Evolutionary conservation across 2,329 filamentous ascomycete genomes (phyloP), one percentile per base, ranked within the genome.

Genomic region (Parafenestella ontariensis): DNA sequence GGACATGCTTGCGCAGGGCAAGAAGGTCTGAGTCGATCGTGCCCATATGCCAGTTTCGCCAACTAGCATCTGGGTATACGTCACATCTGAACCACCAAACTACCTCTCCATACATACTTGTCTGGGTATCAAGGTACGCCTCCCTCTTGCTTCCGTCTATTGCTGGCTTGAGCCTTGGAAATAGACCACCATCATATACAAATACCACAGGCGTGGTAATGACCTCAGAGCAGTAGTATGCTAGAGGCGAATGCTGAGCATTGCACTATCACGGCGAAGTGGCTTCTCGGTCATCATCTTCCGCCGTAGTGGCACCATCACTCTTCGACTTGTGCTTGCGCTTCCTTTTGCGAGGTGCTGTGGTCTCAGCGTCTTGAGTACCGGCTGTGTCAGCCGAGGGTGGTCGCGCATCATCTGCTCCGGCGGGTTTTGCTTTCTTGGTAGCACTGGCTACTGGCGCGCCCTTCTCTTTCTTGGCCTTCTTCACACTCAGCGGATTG

Each of bases 401-500:
- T 23, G 56, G 44, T 8, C 44, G 55, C 10, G 31, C 13, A 7
- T 52, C 49, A 13, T 54, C 53, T 11, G 49, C 17, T 26, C 61
- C 55, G 24, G 40, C 29, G 24, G 57, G 23, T 39, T 52, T 64
- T 15, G 60, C 23, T 39, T 61, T 58, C 53, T 65, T 67, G n/a
- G 61, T 33, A 13, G 57, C 37, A 37, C 43, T 54, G 15, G 58
- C 20, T 46, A 50, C 21, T 17, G 55, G 31, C 23, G 56, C 50
- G 17, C 47, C 31, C 20, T 64, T 56, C 33, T 63, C 59, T 41
- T 85, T 86, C 79, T 89, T 90, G 24, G 83, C 62, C 77, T 90
- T 91, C 79, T 89, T 89, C 47, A 89, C 81, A 46, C 87, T 84
- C 49, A 92, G 76, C 8, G 89, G 89, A 72, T 92, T 92, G 1